These are phyloP conservation scores for Elsinoe ampelina DNA, from an alignment of 2,329 filamentous ascomycete species.

Conservation along the genomic window DNA sequence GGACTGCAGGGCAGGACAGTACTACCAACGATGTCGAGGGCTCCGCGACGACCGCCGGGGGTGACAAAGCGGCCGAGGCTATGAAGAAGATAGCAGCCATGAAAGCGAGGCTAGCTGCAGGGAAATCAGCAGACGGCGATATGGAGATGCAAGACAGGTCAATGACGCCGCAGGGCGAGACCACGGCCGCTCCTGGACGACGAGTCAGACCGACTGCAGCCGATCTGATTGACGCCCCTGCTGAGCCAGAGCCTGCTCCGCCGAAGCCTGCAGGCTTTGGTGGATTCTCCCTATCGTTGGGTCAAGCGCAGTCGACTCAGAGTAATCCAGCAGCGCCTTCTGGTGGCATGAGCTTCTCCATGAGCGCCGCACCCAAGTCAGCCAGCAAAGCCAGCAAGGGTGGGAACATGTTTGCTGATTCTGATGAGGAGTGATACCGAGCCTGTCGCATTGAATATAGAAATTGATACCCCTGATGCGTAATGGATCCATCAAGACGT, in stretches of 20 bases:
- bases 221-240: slow-evolving; percentile 17
- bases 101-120: slow-evolving; percentile 18
- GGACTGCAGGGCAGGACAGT: slow-evolving; percentile 25
- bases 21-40: not conserved
- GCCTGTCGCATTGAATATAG: not conserved
- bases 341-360: slow-evolving; percentile 22
- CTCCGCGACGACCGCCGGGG: not conserved
- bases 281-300: slow-evolving; percentile 17
- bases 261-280: slow-evolving; percentile 18
- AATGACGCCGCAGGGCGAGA: slow-evolving; percentile 28
- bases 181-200: slow-evolving; percentile 25
- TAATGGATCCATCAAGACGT: no score
- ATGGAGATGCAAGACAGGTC: slow-evolving; percentile 36
- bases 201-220: slow-evolving; percentile 23
- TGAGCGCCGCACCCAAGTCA: slow-evolving; percentile 11
- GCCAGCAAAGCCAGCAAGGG: slow-evolving; percentile 41
- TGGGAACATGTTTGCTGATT: slow-evolving; percentile 81
- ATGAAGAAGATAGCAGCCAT: slow-evolving; percentile 18
- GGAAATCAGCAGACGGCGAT: slow-evolving; percentile 28
- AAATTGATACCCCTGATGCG: not conserved
- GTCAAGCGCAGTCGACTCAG: not conserved
- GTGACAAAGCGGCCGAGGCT: slow-evolving; percentile 22
- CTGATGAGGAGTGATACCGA: slow-evolving; percentile 44
- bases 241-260: slow-evolving; percentile 19
- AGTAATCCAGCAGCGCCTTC: slow-evolving; percentile 12